Percentiles rank a stretch among this genome's conserved stretches.
These are phyloP conservation scores for Anthostomella pinea DNA, from an alignment of 2,329 filamentous ascomycete genomes.

Conservation along the genomic window DNA sequence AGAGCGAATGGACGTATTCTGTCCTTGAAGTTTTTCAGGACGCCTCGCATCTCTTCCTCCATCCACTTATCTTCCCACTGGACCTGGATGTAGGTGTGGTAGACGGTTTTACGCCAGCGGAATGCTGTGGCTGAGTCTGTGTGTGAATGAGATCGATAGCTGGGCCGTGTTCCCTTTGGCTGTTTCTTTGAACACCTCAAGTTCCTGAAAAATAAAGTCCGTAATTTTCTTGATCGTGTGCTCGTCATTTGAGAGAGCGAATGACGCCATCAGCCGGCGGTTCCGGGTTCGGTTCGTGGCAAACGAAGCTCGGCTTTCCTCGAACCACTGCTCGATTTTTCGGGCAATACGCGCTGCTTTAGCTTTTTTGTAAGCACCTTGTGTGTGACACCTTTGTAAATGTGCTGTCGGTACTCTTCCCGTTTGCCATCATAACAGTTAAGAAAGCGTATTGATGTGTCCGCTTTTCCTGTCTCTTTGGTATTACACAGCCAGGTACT, in stretches of 20 bases:
- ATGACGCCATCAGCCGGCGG: background rate
- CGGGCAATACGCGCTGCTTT: conserved; percentile 15
- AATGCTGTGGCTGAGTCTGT: conserved; percentile 31
- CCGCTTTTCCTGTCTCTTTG: background rate
- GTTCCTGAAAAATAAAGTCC: conserved; percentile 13
- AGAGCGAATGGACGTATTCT: conserved; percentile 21
- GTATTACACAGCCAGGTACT: conserved; percentile 21
- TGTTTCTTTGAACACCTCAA: conserved; percentile 7
- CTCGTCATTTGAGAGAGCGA: background rate
- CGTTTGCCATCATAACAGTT: conserved; percentile 18
- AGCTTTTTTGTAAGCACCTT: conserved; percentile 18
- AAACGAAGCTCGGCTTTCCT: background rate
- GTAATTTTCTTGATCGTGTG: conserved; percentile 17
- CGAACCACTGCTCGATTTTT: conserved; percentile 14
- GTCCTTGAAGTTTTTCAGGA: conserved; percentile 22
- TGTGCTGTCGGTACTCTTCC: conserved; percentile 10
- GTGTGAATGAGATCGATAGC: conserved; percentile 29
- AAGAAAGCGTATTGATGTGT: conserved; percentile 12
- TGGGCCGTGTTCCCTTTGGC: conserved; percentile 10
- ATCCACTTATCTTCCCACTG: conserved; percentile 33
- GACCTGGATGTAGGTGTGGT: conserved; percentile 31
- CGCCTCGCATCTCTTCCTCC: conserved; percentile 27
- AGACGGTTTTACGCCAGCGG: conserved; percentile 28
- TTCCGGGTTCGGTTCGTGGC: background rate
- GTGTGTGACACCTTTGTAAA: conserved; percentile 11